Base-by-base conservation (phyloP, 2,329 filamentous ascomycete genomes). In the Rhynchosporium graminicola region DNA sequence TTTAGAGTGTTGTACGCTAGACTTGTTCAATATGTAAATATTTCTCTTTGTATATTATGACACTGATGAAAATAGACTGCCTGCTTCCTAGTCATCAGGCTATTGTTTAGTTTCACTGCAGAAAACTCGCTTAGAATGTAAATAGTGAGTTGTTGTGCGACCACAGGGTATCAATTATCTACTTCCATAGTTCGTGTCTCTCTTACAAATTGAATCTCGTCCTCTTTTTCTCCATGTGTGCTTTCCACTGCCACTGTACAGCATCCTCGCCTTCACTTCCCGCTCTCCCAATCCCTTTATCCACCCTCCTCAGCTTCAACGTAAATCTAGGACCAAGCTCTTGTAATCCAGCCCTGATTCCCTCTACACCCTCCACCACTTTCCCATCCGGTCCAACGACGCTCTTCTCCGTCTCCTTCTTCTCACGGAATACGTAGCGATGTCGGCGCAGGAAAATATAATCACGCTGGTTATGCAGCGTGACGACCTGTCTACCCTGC, bases 171-270 rank as follows among this genome's bases (percentile, higher is more conserved):
- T 57, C 26, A 12, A 40, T 46, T 31, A 3, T 59, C 29, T 43
- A 52, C 10, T 57, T 54, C 50, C 20, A 20, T 20, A 20, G 20
- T 20, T 20, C 20, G 20, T 20, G n/a, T n/a, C n/a, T n/a, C n/a
- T n/a, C n/a, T n/a, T n/a, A 98, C 74, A 99, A 80, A 77, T 96
- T 95, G 80, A 98, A 99, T 75, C 91, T 88, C 69, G 94, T 98
- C 72, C 95, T 83, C 73, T 90, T 82, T 81, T 97, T 97, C 80
- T 99, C 95, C 88, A 95, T 96, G 74, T 87, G 87, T 10, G 90
- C 89, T 79, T 96, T 96, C 95, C 95, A 99, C 75, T 97, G 86
- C 94, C 95, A 98, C 74, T 96, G 74, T 15, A 75, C 67, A 3
- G 72, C 72, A 69, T 75, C 73, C 38, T 73, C 69, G 13, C 73